Base-by-base conservation (phyloP, 225 moss, liverwort and hornwort genomes). In the Pseudoscleropodium purum region DNA sequence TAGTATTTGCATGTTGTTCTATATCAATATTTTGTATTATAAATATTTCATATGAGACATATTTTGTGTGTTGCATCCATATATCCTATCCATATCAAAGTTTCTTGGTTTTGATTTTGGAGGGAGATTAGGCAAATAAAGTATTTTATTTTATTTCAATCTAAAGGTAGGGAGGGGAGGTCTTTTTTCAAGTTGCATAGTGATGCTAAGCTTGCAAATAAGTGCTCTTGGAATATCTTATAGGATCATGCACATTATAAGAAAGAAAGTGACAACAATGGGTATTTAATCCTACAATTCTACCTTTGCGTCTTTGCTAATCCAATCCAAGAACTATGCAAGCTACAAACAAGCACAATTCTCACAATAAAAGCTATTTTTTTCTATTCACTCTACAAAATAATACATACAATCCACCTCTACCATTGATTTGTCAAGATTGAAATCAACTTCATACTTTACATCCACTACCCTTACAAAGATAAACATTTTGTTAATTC, bases 111-210 rank as follows among this genome's bases (percentile, higher is more conserved):
- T 33, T 33, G 33, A 17, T 64, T 66, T 66, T 66, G 5, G 5
- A 36, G 0, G 4, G 5, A 34, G 10, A 3, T 2, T 66, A 10
- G 18, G 9, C 5, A 10, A 19, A 66, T 66, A 3, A 36, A 3
- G 10, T 36, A 5, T 34, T 34, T 36, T 36, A 36, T 36, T 18
- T 36, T 66, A 10, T 34, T 18, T 66, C 19, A 66, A 5, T 66
- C 2, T 1, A 1, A 9, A 34, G 33, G 5, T 0, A 66, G 6
- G 18, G 5, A 34, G 5, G 5, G 2, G 66, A 10, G 1, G 1
- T 66, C 10, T 66, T 18, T 36, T 66, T 36, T 66, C n/a, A n/a
- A n/a, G n/a, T n/a, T n/a, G n/a, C n/a, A n/a, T 66, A 36, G 67
- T 37, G 21, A 20, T 67, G 54, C 54, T 54, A 18, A 54, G 20